phyloP scores from a whole-genome alignment of 495 filamentous ascomycete species.

The Neurospora cerealis region DNA sequence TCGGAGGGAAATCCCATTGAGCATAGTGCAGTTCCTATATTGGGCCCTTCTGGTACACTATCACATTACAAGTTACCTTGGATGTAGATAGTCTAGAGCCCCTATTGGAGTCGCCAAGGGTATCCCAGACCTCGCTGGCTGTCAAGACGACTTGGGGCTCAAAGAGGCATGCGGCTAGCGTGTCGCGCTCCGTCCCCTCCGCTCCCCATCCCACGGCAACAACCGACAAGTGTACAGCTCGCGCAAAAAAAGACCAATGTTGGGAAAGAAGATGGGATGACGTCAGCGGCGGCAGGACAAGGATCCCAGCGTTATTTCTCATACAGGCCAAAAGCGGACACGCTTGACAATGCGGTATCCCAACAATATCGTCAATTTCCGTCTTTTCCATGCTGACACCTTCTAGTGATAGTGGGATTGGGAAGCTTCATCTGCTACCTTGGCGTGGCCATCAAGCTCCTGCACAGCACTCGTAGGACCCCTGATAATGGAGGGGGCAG shows the following conservation, averaged over 20 bases:
- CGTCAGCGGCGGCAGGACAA: slow-evolving; percentile 13
- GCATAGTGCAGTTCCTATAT: not conserved
- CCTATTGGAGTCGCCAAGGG: not conserved
- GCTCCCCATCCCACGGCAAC: not conserved
- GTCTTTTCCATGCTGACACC: not conserved
- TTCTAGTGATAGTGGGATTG: not conserved
- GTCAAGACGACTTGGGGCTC: not conserved
- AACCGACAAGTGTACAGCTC: not conserved
- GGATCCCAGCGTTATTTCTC: not conserved
- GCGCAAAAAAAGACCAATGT: not conserved
- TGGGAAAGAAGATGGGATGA: slow-evolving; percentile 3
- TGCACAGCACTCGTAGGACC: not conserved
- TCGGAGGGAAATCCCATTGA: not conserved
- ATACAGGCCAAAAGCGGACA: not conserved
- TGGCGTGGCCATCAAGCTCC: not conserved
- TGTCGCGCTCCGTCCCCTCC: not conserved
- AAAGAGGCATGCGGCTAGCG: not conserved
- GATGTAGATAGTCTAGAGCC: not conserved
- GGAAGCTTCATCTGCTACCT: not conserved
- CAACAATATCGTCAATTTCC: not conserved
- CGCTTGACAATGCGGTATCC: not conserved
- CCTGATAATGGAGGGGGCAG: not conserved
- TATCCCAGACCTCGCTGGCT: not conserved
- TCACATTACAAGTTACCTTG: not conserved
- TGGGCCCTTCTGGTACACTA: not conserved